Evolutionary conservation across 2,329 filamentous ascomycete genomes (phyloP).

Genomic region (Fusarium sp.): DNA sequence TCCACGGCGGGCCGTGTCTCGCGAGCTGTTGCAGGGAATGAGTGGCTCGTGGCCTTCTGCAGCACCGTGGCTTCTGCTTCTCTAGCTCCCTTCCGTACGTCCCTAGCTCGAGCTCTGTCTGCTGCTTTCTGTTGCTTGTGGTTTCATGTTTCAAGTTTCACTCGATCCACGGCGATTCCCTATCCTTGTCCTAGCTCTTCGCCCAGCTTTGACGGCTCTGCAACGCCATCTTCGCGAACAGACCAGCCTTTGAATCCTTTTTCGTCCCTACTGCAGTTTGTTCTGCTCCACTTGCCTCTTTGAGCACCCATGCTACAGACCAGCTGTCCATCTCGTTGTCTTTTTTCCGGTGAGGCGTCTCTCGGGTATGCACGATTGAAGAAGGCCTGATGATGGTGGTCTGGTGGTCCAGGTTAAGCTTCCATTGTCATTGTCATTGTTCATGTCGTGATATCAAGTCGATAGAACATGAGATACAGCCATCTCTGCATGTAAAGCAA

Average conservation of each 20-base stretch:
- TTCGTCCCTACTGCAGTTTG: constrained; percentile 10
- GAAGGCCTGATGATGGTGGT: neutral
- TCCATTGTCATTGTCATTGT: neutral
- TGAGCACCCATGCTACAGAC: constrained; percentile 4
- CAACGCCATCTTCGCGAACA: constrained; percentile 18
- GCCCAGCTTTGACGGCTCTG: constrained; percentile 18
- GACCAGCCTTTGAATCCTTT: constrained; percentile 12
- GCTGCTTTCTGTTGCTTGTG: constrained; percentile 4
- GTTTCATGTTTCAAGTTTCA: constrained; percentile 41
- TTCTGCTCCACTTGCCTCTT: constrained; percentile 25
- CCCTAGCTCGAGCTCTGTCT: neutral
- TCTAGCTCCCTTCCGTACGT: neutral
- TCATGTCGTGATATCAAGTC: neutral
- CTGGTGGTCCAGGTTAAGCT: neutral
- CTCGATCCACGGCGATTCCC: constrained; percentile 14
- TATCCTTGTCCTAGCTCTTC: constrained; percentile 20
- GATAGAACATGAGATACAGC: neutral
- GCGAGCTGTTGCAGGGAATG: constrained; percentile 10
- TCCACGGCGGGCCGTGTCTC: constrained; percentile 15
- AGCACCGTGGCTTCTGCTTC: constrained; percentile 17
- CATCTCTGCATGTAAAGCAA: neutral
- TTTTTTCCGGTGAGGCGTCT: constrained; percentile 1
- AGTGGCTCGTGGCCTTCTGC: constrained; percentile 29
- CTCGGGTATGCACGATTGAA: neutral
- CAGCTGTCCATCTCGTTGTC: constrained; percentile 18